These are phyloP conservation scores for Diaporthe amygdali DNA, from an alignment of 2,329 filamentous ascomycete genomes.

Conservation along the genomic window DNA sequence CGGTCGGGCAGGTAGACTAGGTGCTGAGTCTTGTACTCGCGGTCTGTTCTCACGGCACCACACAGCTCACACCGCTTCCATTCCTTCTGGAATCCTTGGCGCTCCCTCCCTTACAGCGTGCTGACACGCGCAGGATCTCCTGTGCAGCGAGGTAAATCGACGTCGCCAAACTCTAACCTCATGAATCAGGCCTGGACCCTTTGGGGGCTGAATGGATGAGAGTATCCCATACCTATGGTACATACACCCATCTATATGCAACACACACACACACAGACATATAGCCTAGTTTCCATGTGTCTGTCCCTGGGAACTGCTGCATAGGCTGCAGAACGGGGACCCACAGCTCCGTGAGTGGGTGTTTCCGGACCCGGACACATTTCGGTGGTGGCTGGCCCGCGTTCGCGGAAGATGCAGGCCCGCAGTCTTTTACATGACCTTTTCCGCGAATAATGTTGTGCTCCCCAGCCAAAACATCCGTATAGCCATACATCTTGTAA, in stretches of 20 bases:
- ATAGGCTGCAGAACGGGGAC: neutral
- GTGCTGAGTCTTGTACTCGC: neutral
- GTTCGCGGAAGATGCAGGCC: constrained; percentile 8
- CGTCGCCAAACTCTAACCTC: constrained; percentile 11
- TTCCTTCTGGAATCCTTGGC: constrained; percentile 15
- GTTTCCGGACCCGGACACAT: neutral
- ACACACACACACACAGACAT: neutral
- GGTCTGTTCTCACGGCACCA: constrained; percentile 1
- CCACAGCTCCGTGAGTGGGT: neutral
- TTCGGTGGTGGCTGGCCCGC: constrained; percentile 4
- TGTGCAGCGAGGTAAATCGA: constrained; percentile 9
- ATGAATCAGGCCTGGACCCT: constrained; percentile 6
- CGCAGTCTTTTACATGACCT: neutral
- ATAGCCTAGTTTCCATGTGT: too few relatives aligned
- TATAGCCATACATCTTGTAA: neutral
- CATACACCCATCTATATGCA: neutral
- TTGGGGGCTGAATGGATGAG: constrained; percentile 1
- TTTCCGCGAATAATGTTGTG: constrained; percentile 14
- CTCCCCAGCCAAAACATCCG: neutral
- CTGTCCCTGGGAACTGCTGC: neutral
- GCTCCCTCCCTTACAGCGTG: neutral
- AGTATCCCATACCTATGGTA: neutral
- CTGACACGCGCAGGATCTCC: constrained; percentile 9
- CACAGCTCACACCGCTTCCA: constrained; percentile 3
- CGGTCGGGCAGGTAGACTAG: neutral